A percentile compares a stretch with the other conserved stretches of the same genome.
Conservation (phyloP, 768 basidiomycete genomes). For the Cystobasidium tubakii region DNA sequence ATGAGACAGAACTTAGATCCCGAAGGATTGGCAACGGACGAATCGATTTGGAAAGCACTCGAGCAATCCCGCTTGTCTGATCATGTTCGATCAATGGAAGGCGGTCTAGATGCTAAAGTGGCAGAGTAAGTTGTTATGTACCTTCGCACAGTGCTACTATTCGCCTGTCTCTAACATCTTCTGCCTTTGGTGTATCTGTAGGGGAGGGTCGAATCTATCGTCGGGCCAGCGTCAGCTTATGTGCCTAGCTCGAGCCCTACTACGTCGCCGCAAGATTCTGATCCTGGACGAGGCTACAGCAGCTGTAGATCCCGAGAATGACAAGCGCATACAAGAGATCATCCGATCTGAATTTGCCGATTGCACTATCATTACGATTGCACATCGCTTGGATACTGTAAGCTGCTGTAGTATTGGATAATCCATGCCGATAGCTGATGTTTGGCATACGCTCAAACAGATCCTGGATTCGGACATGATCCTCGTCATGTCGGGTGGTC, state of each 20-base stretch:
- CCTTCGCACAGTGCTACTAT: no score
- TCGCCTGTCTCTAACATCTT: no score
- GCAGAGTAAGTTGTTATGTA: slow-evolving; percentile 15
- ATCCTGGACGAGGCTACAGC: slow-evolving; percentile 37
- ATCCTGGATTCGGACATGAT: slow-evolving; percentile 36
- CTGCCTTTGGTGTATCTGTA: no score
- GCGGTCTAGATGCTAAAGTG: slow-evolving; percentile 36
- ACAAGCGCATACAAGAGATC: slow-evolving; percentile 36
- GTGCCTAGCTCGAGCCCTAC: slow-evolving; percentile 37
- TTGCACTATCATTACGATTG: slow-evolving; percentile 34
- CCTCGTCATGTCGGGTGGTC: slow-evolving; percentile 34
- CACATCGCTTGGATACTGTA: slow-evolving; percentile 37
- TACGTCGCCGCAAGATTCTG: slow-evolving; percentile 35
- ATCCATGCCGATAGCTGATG: neutral
- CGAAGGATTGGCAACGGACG: slow-evolving; percentile 65
- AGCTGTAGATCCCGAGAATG: slow-evolving; percentile 38
- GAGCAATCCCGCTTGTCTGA: slow-evolving; percentile 55
- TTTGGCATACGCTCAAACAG: neutral
- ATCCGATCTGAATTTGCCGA: slow-evolving; percentile 22
- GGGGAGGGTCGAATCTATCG: slow-evolving; percentile 36
- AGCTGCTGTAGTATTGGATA: neutral
- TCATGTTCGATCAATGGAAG: slow-evolving; percentile 23
- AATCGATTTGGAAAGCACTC: slow-evolving; percentile 79
- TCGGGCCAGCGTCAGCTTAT: slow-evolving; percentile 39
- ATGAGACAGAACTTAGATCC: slow-evolving; percentile 87